Conservation (phyloP, 805 yeast genomes). For the Candida silvatica region DNA sequence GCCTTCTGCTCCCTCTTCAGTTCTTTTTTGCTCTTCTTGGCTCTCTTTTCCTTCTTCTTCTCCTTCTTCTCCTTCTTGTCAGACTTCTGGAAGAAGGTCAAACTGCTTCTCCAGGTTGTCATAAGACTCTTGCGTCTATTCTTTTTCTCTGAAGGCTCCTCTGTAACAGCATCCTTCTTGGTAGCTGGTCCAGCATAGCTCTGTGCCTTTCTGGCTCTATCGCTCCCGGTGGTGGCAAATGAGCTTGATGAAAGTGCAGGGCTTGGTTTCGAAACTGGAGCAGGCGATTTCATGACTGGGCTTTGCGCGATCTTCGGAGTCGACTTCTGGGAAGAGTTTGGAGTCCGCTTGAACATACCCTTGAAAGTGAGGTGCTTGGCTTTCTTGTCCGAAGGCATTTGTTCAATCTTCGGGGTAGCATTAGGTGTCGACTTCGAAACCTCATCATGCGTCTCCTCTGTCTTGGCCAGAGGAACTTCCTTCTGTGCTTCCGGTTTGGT, state of each 20-base stretch:
- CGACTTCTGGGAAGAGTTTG: too few species aligned
- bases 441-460: conserved; percentile 1
- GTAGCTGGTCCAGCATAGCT: background rate
- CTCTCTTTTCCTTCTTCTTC: background rate
- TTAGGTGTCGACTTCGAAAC: background rate
- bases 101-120: conserved; percentile 23
- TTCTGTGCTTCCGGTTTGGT: too few species aligned
- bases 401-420: too few species aligned
- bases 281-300: too few species aligned
- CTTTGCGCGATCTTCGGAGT: too few species aligned
- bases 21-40: background rate
- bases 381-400: conserved; percentile 1
- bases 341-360: conserved; percentile 19
- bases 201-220: background rate
- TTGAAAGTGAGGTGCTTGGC: conserved; percentile 20
- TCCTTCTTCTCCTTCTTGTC: background rate
- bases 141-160: conserved; percentile 10
- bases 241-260: conserved; percentile 11
- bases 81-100: conserved; percentile 8
- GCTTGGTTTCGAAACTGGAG: conserved; percentile 5
- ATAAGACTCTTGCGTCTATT: conserved; percentile 22
- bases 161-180: background rate
- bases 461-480: background rate
- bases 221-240: conserved; percentile 2
- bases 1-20: background rate